Evolutionary conservation across 2,329 filamentous ascomycete species (phyloP).

Genomic region (Aspergillus neoniger): DNA sequence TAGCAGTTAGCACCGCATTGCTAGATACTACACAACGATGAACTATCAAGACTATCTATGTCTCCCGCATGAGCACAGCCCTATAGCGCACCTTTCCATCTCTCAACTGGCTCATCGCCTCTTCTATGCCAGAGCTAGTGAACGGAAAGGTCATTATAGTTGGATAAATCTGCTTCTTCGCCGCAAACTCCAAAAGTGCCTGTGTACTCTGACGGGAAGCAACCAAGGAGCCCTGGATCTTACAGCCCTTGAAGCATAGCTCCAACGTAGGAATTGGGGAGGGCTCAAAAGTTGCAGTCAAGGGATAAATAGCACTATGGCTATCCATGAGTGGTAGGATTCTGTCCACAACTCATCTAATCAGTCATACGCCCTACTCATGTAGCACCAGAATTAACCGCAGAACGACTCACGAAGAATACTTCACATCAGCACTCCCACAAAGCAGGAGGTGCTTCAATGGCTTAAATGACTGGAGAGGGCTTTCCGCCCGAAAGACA

Average conservation of each 20-base stretch:
- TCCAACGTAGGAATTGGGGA: slow-evolving; percentile 42
- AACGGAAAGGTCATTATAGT: slow-evolving; percentile 66
- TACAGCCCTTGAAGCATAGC: slow-evolving; percentile 56
- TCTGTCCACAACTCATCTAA: too few relatives aligned
- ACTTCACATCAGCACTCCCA: not conserved
- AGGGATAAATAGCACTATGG: slow-evolving; percentile 30
- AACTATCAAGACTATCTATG: not conserved
- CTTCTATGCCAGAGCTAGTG: slow-evolving; percentile 48
- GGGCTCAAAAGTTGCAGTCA: slow-evolving; percentile 26
- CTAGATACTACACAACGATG: too few relatives aligned
- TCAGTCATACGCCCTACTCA: too few relatives aligned
- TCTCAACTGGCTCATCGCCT: slow-evolving; percentile 50
- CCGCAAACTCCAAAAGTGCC: slow-evolving; percentile 66
- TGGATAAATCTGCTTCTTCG: slow-evolving; percentile 61
- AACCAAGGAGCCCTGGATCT: slow-evolving; percentile 63
- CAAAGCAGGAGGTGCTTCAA: not conserved
- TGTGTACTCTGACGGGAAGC: slow-evolving; percentile 64
- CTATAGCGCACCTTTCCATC: slow-evolving; percentile 50
- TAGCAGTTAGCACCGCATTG: too few relatives aligned
- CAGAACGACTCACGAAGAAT: not conserved
- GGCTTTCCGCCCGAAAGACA: too few relatives aligned
- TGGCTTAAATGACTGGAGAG: too few relatives aligned
- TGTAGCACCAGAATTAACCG: not conserved
- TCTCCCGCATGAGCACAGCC: not conserved
- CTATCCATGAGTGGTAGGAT: slow-evolving; percentile 24